Base-by-base conservation (phyloP, 2,329 filamentous ascomycete species). In the Hortaea sp. region DNA sequence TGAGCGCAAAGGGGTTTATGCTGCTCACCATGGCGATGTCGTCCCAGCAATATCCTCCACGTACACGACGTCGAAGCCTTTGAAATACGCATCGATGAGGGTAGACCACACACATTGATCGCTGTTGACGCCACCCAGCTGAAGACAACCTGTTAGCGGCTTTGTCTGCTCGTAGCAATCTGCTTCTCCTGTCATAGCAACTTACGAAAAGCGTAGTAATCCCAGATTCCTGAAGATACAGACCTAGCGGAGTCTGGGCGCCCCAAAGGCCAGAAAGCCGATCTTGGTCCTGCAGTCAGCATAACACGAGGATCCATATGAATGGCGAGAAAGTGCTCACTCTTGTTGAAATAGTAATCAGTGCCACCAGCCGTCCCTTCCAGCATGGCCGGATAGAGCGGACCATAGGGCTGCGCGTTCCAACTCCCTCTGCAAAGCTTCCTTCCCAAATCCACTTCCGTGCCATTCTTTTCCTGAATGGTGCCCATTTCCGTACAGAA, bases 21-120 rank as follows among this genome's bases (percentile, higher is more conserved):
- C 46, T 54, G 60, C 20, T 20, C 20, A 20, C 42, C 54, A 57
- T 2, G 61, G 62, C 49, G 58, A 61, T 7, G 57, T 56, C 10
- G 60, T 61, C 6, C 55, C 57, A 5, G 54, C 44, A 29, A 57
- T 58, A 41, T 62, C 60, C 38, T 60, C 57, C 12, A 60, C 58
- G 35, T 58, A 61, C 4, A 61, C 55, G 28, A 60, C 54, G 44
- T 62, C 60, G 43, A 57, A 62, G 37, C 60, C 58, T 50, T 63
- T 63, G 52, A 60, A 63, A 46, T 60, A 61, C 0, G 59, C 59
- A 46, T 63, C 60, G 1, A 61, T 52, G 29, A 63, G 52, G 10
- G 58, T 62, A 13, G 55, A 52, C 58, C 58, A 63, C 13, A 62
- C 59, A 42, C 60, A 62, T 44, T 62, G 59, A 48, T 63, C 59